Evolutionary conservation across 768 basidiomycete genomes (phyloP), one percentile per base, ranked within the genome.

Genomic region (Steccherinum ochraceum): DNA sequence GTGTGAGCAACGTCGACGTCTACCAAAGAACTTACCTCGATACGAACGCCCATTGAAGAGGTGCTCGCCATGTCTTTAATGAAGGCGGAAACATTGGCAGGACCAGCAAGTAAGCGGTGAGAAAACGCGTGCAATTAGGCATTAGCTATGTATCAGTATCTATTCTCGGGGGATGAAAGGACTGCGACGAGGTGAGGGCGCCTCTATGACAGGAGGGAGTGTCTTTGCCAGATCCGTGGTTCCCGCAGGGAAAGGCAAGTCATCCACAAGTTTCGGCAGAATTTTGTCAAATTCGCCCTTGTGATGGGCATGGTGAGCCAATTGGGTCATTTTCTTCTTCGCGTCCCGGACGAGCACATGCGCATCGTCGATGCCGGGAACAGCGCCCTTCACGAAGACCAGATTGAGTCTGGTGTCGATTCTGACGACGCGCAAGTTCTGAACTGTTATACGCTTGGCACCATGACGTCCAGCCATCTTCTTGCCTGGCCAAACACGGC

Each of bases 401-500:
- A 97, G 79, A 68, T 98, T 86, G 45, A 96, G 81, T 12, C 73
- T 70, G 19, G 80, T 81, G 72, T 99, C 96, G 52, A 99, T 78
- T 19, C 93, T 87, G 50, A 93, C 78, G 40, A 98, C 91, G 1
- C 84, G 68, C 21, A 98, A 81, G 64, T 97, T 98, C 62, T 95
- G 93, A 12, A 78, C 76, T 5, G 95, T 98, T 7, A 79, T 78
- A 39, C 84, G 83, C 55, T 81, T 76, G 50, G 83, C 86, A 46
- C 96, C 96, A 75, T 97, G 84, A 20, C 84, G 85, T 26, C 96
- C 96, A 10, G 95, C 83, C 95, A 96, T 97, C 75, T 97, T 98
- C 73, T 93, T 96, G 30, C 96, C 96, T 3, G 96, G 96, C 71
- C 89, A 93, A 4, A 97, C 77, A 61, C 96, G 84, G 44, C 96